Percentiles rank a stretch among this genome's conserved stretches.
These are phyloP conservation scores for Alloteropsis semialata DNA, from an alignment of 176 grass and related monocot species.

Conservation along the genomic window DNA sequence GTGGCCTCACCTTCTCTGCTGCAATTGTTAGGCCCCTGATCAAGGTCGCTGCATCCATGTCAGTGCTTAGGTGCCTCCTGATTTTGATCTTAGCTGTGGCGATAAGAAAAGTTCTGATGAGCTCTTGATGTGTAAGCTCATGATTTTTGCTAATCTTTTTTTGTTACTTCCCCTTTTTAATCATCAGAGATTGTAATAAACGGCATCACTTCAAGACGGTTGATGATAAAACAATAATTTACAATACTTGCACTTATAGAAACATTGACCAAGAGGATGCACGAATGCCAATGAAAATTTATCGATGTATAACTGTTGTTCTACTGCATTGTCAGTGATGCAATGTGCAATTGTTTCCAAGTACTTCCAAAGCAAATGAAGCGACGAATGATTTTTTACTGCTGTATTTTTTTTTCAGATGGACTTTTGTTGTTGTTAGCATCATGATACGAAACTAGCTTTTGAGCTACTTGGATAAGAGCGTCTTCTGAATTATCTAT, in stretches of 20 bases:
- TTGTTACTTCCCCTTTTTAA: neutral
- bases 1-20: conserved; percentile 19
- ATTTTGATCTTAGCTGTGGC: conserved; percentile 14
- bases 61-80: conserved; percentile 30
- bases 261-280: neutral
- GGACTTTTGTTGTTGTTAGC: neutral
- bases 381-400: neutral
- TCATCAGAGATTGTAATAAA: conserved; percentile 22
- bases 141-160: neutral
- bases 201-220: neutral
- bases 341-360: neutral
- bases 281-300: neutral
- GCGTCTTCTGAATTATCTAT: conserved; percentile 24
- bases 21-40: conserved; percentile 20
- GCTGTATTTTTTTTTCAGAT: neutral
- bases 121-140: neutral
- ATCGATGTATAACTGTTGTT: neutral
- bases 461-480: neutral
- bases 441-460: neutral
- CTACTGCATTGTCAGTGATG: neutral
- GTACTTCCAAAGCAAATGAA: neutral
- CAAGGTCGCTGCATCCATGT: conserved; percentile 32
- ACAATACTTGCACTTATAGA: neutral
- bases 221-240: conserved; percentile 1
- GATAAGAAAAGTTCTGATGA: conserved; percentile 16